Evolutionary conservation across 257 asterid genomes (phyloP).

Genomic region (Ilex asprella): DNA sequence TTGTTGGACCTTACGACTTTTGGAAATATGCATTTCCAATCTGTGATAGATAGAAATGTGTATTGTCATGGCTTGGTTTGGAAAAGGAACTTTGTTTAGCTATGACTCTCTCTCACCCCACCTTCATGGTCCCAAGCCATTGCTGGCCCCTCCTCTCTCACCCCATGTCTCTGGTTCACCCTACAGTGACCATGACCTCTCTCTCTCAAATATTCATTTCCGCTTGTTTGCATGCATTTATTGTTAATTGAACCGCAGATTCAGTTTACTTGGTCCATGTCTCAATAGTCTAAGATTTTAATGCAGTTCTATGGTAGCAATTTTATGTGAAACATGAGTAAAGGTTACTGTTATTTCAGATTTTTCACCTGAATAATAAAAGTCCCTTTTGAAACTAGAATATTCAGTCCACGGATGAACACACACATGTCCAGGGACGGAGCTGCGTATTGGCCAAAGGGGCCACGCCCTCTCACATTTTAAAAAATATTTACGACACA

Average conservation of each 20-base stretch:
- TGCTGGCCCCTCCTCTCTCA: conserved; percentile 28
- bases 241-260: conserved; percentile 24
- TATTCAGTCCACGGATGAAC: no score
- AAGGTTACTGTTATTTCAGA: no score
- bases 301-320: no score
- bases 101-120: conserved; percentile 26
- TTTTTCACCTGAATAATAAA: no score
- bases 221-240: conserved; percentile 40
- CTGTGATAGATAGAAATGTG: conserved; percentile 38
- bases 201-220: conserved; percentile 15
- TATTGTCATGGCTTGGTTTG: conserved; percentile 23
- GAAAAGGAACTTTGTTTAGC: conserved; percentile 18
- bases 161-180: conserved; percentile 61
- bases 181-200: conserved; percentile 45
- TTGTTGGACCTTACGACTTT: no score
- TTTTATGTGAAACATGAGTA: no score
- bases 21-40: conserved; percentile 27
- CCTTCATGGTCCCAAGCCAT: conserved; percentile 47
- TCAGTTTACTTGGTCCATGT: conserved; percentile 22
- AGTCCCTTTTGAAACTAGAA: no score
- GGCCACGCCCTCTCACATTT: no score
- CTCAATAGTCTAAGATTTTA: no score
- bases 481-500: no score
- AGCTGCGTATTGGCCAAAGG: no score
- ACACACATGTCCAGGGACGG: no score